Evolutionary conservation across 1,284 basidiomycete species (phyloP), one percentile per base, ranked within the genome.

Genomic region (Microbotryum lychnidis-dioicae): DNA sequence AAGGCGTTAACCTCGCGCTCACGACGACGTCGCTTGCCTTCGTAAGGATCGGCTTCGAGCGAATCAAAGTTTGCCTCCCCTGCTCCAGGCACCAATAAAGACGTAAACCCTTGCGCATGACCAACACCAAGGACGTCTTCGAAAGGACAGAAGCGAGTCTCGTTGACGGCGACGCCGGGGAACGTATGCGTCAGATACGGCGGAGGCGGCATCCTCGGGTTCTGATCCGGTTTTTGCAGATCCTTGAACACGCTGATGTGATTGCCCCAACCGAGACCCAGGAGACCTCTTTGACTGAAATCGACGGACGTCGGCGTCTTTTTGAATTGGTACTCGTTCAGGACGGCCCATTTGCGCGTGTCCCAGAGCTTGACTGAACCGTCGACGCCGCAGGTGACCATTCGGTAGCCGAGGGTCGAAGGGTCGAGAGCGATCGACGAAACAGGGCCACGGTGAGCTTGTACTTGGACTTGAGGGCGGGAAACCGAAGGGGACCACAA

Each of bases 51-150:
- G 0, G 90, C 87, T 77, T 98, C 94, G 25, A 81, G 77, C 61
- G 87, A 89, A 75, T 98, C 94, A 74, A 93, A 97, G 79, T 96
- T 92, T 50, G 92, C 84, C 75, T 98, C 93, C 48, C 94, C 94
- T 5, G 86, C 79, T 18, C 94, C 94, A 0, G 94, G 94, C 0
- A 98, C 86, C 58, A 98, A 79, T 51, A 97, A 80, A 53, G 83
- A 87, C 2, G 88, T 89, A 29, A 97, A 80, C 0, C 94, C 94
- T 0, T 79, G 77, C 2, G 68, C 79, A 69, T 83, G 81, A 77
- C 79, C 81, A 29, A 97, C 81, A 1, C 87, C 89, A 29, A 98
- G 82, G 16, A 92, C 78, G 77, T 98, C 94, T 73, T 93, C 89
- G 79, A 89, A 97, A 6, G 94, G 93, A 68, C 87, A 87, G 76